Evolutionary conservation across 2,329 filamentous ascomycete genomes (phyloP).

Genomic region (Colletotrichum sp.): DNA sequence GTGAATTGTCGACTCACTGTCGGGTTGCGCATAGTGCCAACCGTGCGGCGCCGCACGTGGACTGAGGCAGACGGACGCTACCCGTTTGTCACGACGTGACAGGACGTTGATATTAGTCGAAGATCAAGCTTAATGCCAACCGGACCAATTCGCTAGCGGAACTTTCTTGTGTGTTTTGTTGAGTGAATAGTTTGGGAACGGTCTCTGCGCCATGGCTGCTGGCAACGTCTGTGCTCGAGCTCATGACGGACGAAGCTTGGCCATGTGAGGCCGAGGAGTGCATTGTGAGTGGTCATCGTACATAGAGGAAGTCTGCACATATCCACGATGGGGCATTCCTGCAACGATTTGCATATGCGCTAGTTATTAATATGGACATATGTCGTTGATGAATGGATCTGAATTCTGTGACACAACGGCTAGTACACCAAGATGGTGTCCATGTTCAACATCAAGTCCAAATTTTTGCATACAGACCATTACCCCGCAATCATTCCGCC

Average conservation of each 20-base stretch:
- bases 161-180: neutral
- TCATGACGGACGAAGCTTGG: neutral
- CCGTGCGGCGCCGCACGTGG: neutral
- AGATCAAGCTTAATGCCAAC: neutral
- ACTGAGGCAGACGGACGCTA: neutral
- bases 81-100: neutral
- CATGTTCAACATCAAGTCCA: neutral
- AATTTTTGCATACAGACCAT: neutral
- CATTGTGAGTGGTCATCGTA: neutral
- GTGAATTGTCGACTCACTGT: conserved; percentile 14
- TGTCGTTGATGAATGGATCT: neutral
- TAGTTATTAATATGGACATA: neutral
- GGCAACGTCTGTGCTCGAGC: neutral
- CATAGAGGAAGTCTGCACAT: neutral
- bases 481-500: neutral
- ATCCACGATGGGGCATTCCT: neutral
- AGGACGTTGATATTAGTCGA: neutral
- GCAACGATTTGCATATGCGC: neutral
- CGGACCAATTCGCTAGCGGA: neutral
- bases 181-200: neutral
- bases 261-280: neutral
- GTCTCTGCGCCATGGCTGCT: neutral
- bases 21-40: conserved; percentile 8
- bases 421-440: neutral
- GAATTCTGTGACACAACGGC: neutral